A percentile compares a stretch with the other conserved stretches of the same genome.
phyloP scores from a whole-genome alignment of 176 grass and related monocot genomes.

The Puccinellia tenuiflora region DNA sequence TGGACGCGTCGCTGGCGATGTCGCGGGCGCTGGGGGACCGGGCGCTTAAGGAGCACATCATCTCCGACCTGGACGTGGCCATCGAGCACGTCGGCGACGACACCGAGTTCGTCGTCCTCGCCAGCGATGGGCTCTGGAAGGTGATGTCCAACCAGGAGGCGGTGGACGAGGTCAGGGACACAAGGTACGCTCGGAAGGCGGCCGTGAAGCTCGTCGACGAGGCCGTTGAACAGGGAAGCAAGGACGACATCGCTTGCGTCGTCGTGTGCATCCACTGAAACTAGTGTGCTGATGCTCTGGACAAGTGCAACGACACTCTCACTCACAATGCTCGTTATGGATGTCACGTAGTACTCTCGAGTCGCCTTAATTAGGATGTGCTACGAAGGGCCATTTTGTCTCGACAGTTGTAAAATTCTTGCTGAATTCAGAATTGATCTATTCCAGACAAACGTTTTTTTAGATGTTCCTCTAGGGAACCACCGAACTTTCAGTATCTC shows the following conservation, averaged over 20 bases:
- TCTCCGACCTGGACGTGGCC: constrained; percentile 45
- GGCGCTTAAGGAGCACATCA: constrained; percentile 61
- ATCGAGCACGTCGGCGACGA: constrained; percentile 40
- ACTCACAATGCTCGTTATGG: not conserved
- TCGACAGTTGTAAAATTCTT: not conserved
- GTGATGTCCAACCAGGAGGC: constrained; percentile 61
- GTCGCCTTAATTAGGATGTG: not conserved
- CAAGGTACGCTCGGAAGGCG: constrained; percentile 28
- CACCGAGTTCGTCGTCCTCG: constrained; percentile 47
- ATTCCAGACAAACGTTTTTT: no score
- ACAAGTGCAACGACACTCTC: not conserved
- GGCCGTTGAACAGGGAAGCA: constrained; percentile 43
- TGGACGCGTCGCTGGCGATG: constrained; percentile 65
- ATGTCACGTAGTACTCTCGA: not conserved
- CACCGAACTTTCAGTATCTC: no score
- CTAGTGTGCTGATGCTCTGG: not conserved
- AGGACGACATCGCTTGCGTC: constrained; percentile 61
- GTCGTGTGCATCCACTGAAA: constrained; percentile 38
- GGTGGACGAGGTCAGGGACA: constrained; percentile 23
- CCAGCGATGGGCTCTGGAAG: constrained; percentile 68
- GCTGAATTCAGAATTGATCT: no score
- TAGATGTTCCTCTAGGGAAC: no score
- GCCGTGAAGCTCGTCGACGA: constrained; percentile 35
- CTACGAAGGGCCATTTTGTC: not conserved
- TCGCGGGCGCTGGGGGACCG: constrained; percentile 54